Evolutionary conservation across 129 eudicot species (phyloP), one percentile per base, ranked within the genome.

Genomic region (Escallonia herrerae): DNA sequence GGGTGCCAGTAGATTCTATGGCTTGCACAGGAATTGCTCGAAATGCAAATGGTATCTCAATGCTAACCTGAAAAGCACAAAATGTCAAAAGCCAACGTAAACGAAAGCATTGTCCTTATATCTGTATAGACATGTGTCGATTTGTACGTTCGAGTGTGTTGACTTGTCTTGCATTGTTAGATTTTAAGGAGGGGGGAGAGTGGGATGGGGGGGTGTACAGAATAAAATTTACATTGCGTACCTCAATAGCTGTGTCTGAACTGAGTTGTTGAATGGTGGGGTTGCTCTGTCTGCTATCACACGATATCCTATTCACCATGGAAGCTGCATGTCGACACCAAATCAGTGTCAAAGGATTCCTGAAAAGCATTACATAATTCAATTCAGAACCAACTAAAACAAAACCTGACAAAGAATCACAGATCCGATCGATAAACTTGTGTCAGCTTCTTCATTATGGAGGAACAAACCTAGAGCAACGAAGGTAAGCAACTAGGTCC

Each of bases 241-340:
- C 97, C 97, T 87, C 95, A 69, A 91, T 91, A 74, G 79, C 81
- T 49, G 97, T 83, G 83, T 85, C 91, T 9, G 97, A 91, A 39
- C 85, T 85, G 64, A 91, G 95, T 58, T 78, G 73, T 74, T 87
- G 88, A 61, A 76, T 64, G n/a, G 76, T 66, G 39, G 90, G 85
- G 70, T 66, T 74, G 71, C 74, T 75, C 63, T 64, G 69, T 43
- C 67, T 65, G 73, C 74, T 68, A 76, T 77, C 87, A 64, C 87
- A 91, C 56, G 96, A 87, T 73, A 91, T 83, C 58, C 76, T 78
- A 81, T 87, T 91, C 86, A 78, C 91, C 97, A 91, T 87, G 33
- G 87, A 87, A 91, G 97, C 97, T 91, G 97, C 97, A 91, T 85
- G 87, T 91, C 96, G 85, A 87, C 73, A 91, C 86, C 81, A 91